These are phyloP conservation scores for Ciborinia camelliae DNA, from an alignment of 2,329 filamentous ascomycete genomes.

Conservation along the genomic window DNA sequence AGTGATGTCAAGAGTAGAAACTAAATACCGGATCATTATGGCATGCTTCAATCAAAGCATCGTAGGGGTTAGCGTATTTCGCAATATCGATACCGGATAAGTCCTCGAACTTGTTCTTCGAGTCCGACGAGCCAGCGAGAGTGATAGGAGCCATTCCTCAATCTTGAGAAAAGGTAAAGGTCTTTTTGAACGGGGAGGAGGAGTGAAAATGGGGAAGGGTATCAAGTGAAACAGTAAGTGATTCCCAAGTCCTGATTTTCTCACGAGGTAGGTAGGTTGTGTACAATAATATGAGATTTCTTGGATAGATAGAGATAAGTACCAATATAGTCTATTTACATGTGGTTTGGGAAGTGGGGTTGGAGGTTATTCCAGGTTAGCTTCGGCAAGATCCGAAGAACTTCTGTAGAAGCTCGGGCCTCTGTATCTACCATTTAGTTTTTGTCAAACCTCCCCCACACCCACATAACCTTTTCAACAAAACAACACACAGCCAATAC, in stretches of 20 bases:
- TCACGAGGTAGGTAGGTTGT: too few species aligned
- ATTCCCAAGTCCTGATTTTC: background rate
- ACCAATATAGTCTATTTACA: background rate
- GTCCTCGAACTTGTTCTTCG: conserved; percentile 37
- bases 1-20: background rate
- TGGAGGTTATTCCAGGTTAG: background rate
- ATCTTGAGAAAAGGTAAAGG: background rate
- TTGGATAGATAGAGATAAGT: background rate
- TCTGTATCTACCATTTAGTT: background rate
- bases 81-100: conserved; percentile 36
- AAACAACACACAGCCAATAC: background rate
- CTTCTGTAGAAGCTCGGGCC: background rate
- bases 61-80: conserved; percentile 35
- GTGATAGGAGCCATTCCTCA: conserved; percentile 25
- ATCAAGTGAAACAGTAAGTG: background rate
- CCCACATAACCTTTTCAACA: background rate
- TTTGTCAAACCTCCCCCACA: background rate
- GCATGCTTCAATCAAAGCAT: conserved; percentile 38
- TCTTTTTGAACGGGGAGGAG: background rate
- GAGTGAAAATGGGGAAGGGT: background rate
- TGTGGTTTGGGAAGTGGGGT: background rate
- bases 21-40: conserved; percentile 33
- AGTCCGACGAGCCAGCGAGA: conserved; percentile 29
- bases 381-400: conserved; percentile 1
- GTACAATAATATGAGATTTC: background rate